phyloP scores from a whole-genome alignment of 345 rosid species.

The Heritiera fomes region DNA sequence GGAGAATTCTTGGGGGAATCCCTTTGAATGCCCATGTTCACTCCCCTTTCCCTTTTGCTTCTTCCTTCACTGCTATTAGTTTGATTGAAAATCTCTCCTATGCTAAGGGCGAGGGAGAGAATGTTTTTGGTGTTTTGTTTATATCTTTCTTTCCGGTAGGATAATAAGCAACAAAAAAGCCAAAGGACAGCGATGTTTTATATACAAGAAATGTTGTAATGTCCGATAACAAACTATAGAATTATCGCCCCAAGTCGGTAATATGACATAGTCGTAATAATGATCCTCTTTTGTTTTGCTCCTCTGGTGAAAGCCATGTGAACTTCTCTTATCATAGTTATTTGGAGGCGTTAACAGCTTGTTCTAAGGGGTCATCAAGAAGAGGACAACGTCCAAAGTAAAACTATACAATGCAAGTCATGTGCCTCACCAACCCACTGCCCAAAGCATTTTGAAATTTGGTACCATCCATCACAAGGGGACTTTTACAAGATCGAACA shows the following conservation, averaged over 20 bases:
- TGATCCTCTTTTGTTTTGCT: constrained; percentile 18
- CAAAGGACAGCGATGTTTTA: constrained; percentile 34
- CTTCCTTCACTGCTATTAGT: not conserved
- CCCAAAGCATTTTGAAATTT: constrained; percentile 2
- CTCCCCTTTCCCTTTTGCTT: not conserved
- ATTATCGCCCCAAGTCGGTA: not conserved
- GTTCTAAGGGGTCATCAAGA: constrained; percentile 20
- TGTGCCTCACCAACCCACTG: constrained; percentile 40
- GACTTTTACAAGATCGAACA: not conserved
- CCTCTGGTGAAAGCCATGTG: constrained; percentile 31
- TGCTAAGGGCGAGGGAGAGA: constrained; percentile 9
- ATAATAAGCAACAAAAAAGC: constrained; percentile 22
- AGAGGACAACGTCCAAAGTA: constrained; percentile 20
- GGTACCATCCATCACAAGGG: not conserved
- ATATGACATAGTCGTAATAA: too few species aligned
- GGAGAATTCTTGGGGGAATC: constrained; percentile 39
- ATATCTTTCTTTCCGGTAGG: constrained; percentile 10
- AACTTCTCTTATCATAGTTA: constrained; percentile 13
- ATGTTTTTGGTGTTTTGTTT: constrained; percentile 17
- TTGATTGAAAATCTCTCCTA: not conserved
- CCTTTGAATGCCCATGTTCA: constrained; percentile 42
- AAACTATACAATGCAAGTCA: constrained; percentile 17
- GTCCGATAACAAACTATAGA: constrained; percentile 30
- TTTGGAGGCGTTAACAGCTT: constrained; percentile 22
- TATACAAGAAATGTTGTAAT: constrained; percentile 35